phyloP scores from a whole-genome alignment of 1,284 basidiomycete species.

The Cystobasidium pallidum region DNA sequence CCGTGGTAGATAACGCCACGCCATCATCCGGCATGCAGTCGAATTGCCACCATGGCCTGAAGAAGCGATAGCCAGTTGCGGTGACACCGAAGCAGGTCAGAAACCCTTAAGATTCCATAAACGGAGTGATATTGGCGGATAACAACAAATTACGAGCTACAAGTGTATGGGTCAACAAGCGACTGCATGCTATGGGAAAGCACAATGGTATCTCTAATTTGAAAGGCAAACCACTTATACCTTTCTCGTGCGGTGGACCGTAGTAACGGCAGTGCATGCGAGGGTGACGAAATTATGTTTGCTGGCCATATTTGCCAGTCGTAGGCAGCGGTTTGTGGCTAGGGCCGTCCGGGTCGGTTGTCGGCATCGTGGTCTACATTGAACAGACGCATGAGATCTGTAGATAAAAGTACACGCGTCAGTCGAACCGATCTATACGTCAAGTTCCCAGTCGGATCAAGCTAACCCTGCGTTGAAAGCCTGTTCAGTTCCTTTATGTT shows the following conservation, averaged over 20 bases:
- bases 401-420: neutral
- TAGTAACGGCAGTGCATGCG: neutral
- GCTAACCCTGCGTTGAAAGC: slow-evolving; percentile 21
- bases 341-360: neutral
- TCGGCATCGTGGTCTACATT: slow-evolving; percentile 6
- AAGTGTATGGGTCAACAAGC: too few species aligned
- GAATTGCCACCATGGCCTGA: too few species aligned
- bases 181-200: too few species aligned
- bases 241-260: too few species aligned
- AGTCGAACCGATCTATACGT: neutral
- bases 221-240: too few species aligned
- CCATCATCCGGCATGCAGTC: neutral
- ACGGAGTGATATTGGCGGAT: too few species aligned
- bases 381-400: slow-evolving; percentile 17
- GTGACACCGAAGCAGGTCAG: too few species aligned
- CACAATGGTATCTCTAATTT: neutral
- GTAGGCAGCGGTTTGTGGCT: neutral
- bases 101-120: too few species aligned
- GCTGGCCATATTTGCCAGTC: neutral
- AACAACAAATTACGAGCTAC: too few species aligned
- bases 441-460: too few species aligned
- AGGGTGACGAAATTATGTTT: too few species aligned
- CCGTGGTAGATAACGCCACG: neutral
- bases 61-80: too few species aligned
- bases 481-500: slow-evolving; percentile 4